phyloP scores from a whole-genome alignment of 352 stramenopile species.

The Phytophthora pisi region DNA sequence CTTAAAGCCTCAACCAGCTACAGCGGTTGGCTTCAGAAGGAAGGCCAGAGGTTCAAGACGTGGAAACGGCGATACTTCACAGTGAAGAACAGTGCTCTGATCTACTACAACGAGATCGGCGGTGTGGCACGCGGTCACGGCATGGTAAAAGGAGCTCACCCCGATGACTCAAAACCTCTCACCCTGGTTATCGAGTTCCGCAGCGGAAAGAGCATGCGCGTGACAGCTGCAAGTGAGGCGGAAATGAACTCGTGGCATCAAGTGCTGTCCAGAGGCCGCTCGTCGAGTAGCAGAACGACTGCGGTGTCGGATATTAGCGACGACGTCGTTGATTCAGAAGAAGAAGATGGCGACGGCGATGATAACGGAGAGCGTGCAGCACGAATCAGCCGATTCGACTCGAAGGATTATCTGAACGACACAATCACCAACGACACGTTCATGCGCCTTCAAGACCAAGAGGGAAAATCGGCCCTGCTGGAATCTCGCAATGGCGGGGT shows the following conservation, averaged over 20 bases:
- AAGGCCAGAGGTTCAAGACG: conserved; percentile 76
- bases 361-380: conserved; percentile 5
- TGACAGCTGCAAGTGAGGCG: conserved; percentile 29
- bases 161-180: conserved; percentile 55
- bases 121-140: conserved; percentile 67
- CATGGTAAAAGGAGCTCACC: conserved; percentile 45
- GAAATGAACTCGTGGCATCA: conserved; percentile 59
- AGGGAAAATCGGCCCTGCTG: conserved; percentile 37
- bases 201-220: conserved; percentile 43
- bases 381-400: conserved; percentile 45
- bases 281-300: conserved; percentile 25
- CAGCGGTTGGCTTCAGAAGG: conserved; percentile 81
- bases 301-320: conserved; percentile 28
- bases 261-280: conserved; percentile 37
- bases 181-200: conserved; percentile 55
- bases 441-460: conserved; percentile 51
- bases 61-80: conserved; percentile 84
- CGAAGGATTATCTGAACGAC: conserved; percentile 75
- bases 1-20: conserved; percentile 31
- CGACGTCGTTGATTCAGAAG: conserved; percentile 28
- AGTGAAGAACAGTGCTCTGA: conserved; percentile 67
- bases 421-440: conserved; percentile 81
- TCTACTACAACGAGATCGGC: conserved; percentile 74
- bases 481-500: conserved; percentile 19
- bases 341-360: conserved; percentile 24